phyloP scores from a whole-genome alignment of 2,329 filamentous ascomycete species.

The Periconia digitata region DNA sequence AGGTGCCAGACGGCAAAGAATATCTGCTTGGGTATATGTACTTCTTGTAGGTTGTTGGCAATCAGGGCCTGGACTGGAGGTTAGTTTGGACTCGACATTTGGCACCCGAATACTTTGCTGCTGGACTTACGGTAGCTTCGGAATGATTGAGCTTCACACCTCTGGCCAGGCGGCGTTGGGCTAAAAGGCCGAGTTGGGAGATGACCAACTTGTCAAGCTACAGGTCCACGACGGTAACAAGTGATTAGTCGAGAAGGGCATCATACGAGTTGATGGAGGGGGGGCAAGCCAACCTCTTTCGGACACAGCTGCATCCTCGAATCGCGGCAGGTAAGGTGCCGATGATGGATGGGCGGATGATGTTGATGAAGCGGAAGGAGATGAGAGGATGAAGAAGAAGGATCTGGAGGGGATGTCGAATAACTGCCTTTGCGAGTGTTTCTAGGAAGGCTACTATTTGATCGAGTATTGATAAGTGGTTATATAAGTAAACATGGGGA shows the following conservation, averaged over 20 bases:
- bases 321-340: not conserved
- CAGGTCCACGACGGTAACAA: slow-evolving; percentile 3
- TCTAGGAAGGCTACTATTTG: too few species aligned
- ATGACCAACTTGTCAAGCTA: slow-evolving; percentile 96
- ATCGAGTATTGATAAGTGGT: too few species aligned
- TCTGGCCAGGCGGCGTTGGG: slow-evolving; percentile 83
- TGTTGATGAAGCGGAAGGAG: not conserved
- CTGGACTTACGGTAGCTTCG: slow-evolving; percentile 84
- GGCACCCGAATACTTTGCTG: too few species aligned
- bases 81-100: slow-evolving; percentile 14
- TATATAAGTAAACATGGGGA: too few species aligned
- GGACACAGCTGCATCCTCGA: slow-evolving; percentile 40
- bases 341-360: not conserved
- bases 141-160: slow-evolving; percentile 88
- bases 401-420: too few species aligned
- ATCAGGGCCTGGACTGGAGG: slow-evolving; percentile 71
- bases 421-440: too few species aligned
- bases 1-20: slow-evolving; percentile 1
- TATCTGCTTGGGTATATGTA: too few species aligned
- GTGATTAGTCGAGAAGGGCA: slow-evolving; percentile 24
- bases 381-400: too few species aligned
- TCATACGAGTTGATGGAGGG: slow-evolving; percentile 1
- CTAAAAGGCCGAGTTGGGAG: slow-evolving; percentile 82
- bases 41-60: slow-evolving; percentile 85
- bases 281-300: slow-evolving; percentile 34